A percentile compares a stretch with the other conserved stretches of the same genome.
phyloP scores from a whole-genome alignment of 1,284 basidiomycete species.

The Acaromyces ingoldii region DNA sequence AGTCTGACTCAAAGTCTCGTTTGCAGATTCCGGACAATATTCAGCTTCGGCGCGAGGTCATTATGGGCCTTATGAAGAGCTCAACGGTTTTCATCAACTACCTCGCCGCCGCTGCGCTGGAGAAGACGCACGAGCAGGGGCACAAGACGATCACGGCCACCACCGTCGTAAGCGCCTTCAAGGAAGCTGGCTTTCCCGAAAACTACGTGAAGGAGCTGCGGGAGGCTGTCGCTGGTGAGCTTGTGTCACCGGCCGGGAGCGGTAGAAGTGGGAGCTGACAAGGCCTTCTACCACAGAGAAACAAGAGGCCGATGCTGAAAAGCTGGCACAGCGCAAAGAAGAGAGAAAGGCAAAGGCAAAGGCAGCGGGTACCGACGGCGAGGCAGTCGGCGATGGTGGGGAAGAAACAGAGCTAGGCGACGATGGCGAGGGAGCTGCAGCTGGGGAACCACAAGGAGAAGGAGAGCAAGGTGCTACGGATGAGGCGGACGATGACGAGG shows the following conservation, averaged over 20 bases:
- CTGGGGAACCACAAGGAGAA: background rate
- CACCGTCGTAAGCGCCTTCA: conserved; percentile 15
- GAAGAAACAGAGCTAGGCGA: background rate
- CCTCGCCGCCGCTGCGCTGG: conserved; percentile 14
- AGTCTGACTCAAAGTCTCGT: no score
- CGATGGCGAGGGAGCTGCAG: background rate
- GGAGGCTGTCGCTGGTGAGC: conserved; percentile 9
- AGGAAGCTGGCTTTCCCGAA: conserved; percentile 18
- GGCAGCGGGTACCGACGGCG: background rate
- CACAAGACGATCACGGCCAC: conserved; percentile 19
- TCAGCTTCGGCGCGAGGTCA: conserved; percentile 17
- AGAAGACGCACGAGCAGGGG: conserved; percentile 15
- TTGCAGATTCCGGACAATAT: conserved; percentile 14
- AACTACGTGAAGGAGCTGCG: conserved; percentile 15
- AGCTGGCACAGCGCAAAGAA: background rate
- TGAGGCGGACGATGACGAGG: conserved; percentile 5
- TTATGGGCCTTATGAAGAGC: conserved; percentile 16
- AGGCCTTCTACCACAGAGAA: background rate
- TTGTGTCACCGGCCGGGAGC: background rate
- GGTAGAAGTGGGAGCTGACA: background rate
- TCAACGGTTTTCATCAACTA: conserved; percentile 22
- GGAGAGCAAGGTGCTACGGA: no score
- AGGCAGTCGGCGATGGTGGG: background rate
- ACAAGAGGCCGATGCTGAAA: background rate
- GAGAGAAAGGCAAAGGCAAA: background rate